phyloP scores from a whole-genome alignment of 176 grass and related monocot genomes.

The Chloris gayana region DNA sequence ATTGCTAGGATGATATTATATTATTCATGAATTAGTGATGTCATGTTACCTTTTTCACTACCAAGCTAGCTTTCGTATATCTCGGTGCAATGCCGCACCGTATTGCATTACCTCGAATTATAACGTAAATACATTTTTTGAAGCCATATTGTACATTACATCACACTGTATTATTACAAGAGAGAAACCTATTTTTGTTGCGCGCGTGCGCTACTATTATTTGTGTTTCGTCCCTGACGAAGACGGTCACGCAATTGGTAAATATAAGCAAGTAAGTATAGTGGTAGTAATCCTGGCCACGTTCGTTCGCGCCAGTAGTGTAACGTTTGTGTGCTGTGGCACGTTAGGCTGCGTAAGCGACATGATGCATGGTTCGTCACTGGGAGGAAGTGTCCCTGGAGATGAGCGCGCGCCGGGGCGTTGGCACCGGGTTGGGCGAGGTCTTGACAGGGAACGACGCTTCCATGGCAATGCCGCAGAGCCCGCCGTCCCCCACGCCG shows the following conservation, averaged over 20 bases:
- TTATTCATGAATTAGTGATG: too few relatives aligned
- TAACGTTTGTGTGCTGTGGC: background rate
- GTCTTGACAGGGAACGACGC: slow-evolving; percentile 75
- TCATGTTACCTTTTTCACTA: too few relatives aligned
- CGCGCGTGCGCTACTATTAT: background rate
- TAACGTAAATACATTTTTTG: background rate
- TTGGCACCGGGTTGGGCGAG: slow-evolving; percentile 46
- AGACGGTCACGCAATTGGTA: background rate
- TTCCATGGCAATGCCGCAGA: slow-evolving; percentile 90
- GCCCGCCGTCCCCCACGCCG: slow-evolving; percentile 46
- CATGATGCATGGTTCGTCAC: background rate
- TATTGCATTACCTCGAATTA: background rate
- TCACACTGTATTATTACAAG: background rate
- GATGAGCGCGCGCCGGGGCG: slow-evolving; percentile 37
- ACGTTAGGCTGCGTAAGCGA: background rate
- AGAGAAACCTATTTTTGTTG: background rate
- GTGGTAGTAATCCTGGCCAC: background rate
- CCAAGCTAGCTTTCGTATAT: slow-evolving; percentile 23
- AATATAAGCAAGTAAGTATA: background rate
- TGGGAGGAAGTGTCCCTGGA: background rate
- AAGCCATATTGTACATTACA: background rate
- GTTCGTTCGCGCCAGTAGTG: background rate
- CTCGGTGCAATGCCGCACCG: background rate
- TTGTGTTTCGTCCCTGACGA: background rate
- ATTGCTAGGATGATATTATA: too few relatives aligned